Conservation (phyloP, 192 early-diverging fungal genomes). For the Phlyctochytrium arcticum region DNA sequence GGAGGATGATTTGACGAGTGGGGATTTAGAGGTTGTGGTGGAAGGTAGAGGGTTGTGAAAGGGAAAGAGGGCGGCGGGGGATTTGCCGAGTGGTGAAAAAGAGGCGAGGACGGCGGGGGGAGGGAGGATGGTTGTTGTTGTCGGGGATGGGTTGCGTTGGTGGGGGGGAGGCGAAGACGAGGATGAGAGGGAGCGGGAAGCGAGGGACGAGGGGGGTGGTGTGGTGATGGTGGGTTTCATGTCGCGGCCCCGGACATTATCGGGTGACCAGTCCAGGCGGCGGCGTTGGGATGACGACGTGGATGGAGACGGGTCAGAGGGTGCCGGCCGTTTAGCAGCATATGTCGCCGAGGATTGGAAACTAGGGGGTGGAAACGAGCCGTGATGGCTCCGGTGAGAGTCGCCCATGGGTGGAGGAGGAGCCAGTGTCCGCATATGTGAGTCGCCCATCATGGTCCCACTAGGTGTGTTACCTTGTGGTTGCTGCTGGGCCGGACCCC, state of each 20-base stretch:
- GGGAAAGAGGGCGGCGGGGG: no score
- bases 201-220: background rate
- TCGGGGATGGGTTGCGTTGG: background rate
- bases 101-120: slow-evolving; percentile 10
- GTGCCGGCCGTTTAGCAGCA: no score
- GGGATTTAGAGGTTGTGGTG: no score
- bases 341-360: no score
- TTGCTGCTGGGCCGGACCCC: background rate
- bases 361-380: no score
- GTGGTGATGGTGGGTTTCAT: background rate
- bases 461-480: background rate
- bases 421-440: no score
- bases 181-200: background rate
- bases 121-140: background rate
- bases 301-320: background rate
- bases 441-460: background rate
- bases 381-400: no score
- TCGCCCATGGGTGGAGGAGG: background rate
- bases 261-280: background rate
- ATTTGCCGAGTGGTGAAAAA: background rate
- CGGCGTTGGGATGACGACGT: background rate
- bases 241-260: background rate
- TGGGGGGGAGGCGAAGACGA: background rate
- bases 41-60: no score
- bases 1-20: no score